phyloP scores from a whole-genome alignment of 352 stramenopile genomes.

The Peronosclerospora sorghi region DNA sequence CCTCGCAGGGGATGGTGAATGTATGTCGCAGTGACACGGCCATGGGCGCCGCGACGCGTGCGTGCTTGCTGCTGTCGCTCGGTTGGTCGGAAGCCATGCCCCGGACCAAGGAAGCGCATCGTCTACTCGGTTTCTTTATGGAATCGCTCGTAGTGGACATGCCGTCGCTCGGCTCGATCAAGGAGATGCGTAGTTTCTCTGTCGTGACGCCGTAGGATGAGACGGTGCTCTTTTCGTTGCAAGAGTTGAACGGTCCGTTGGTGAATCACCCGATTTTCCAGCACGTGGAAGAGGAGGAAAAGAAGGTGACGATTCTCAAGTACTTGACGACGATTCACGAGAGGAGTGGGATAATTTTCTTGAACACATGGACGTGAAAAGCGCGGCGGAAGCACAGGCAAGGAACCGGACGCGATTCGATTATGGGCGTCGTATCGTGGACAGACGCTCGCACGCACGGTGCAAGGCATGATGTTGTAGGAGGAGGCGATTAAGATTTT shows the following conservation, averaged over 20 bases:
- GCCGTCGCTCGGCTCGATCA: constrained; percentile 63
- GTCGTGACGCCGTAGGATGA: constrained; percentile 78
- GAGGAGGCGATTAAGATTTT: too few relatives aligned
- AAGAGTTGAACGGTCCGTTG: too few relatives aligned
- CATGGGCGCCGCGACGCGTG: too few relatives aligned
- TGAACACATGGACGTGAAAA: constrained; percentile 67
- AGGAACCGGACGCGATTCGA: constrained; percentile 64
- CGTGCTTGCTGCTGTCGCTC: constrained; percentile 51
- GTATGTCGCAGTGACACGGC: too few relatives aligned
- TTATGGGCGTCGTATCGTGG: too few relatives aligned
- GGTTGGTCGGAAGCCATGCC: constrained; percentile 60
- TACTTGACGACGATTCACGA: constrained; percentile 81
- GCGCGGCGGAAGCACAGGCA: constrained; percentile 55
- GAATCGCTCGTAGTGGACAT: constrained; percentile 83
- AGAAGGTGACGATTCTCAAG: constrained; percentile 80
- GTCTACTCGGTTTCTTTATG: constrained; percentile 79
- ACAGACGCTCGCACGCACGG: too few relatives aligned
- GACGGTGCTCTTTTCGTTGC: constrained; percentile 65
- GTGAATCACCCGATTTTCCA: too few relatives aligned
- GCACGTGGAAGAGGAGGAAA: constrained; percentile 70
- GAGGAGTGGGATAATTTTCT: constrained; percentile 83
- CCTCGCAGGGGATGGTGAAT: constrained; percentile 53
- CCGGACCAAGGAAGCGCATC: constrained; percentile 44
- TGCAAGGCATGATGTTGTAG: too few relatives aligned
- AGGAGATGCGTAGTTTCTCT: constrained; percentile 78